These are phyloP conservation scores for Litsea cubeba DNA, from an alignment of 164 flowering plant genomes.

Conservation along the genomic window DNA sequence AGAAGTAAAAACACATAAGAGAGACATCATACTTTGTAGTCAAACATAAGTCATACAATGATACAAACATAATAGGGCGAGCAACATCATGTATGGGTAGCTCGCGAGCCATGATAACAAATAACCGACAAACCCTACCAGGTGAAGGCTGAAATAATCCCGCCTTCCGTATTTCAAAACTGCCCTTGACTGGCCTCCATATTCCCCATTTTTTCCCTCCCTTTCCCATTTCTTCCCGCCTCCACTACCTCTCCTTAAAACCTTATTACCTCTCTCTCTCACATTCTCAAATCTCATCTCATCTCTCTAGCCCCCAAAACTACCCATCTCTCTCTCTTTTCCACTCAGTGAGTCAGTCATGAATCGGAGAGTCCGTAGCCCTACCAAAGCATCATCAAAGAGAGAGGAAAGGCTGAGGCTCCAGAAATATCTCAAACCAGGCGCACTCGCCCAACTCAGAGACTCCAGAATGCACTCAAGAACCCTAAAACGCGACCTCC, in stretches of 20 bases:
- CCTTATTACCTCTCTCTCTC: not conserved
- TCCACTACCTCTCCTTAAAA: not conserved
- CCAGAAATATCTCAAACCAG: constrained; percentile 31
- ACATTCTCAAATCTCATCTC: constrained; percentile 9
- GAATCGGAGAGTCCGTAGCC: constrained; percentile 18
- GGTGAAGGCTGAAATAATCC: not conserved
- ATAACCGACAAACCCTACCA: not conserved
- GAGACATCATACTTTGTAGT: too few relatives aligned
- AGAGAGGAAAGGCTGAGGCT: constrained; percentile 20
- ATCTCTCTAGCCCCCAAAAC: constrained; percentile 5
- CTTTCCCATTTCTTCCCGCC: not conserved
- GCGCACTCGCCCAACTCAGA: constrained; percentile 36
- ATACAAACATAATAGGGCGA: too few relatives aligned
- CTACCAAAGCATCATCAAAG: constrained; percentile 13
- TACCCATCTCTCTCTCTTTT: constrained; percentile 2
- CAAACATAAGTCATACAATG: too few relatives aligned
- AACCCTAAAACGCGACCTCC: constrained; percentile 13
- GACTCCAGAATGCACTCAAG: constrained; percentile 30
- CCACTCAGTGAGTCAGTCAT: not conserved
- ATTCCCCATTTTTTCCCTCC: not conserved
- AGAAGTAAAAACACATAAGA: too few relatives aligned
- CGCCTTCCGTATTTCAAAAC: not conserved
- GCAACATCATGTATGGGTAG: too few relatives aligned
- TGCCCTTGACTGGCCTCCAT: constrained; percentile 2
- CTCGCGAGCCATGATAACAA: too few relatives aligned